Base-by-base conservation (phyloP, 257 asterid genomes). In the Haberlea rhodopensis region DNA sequence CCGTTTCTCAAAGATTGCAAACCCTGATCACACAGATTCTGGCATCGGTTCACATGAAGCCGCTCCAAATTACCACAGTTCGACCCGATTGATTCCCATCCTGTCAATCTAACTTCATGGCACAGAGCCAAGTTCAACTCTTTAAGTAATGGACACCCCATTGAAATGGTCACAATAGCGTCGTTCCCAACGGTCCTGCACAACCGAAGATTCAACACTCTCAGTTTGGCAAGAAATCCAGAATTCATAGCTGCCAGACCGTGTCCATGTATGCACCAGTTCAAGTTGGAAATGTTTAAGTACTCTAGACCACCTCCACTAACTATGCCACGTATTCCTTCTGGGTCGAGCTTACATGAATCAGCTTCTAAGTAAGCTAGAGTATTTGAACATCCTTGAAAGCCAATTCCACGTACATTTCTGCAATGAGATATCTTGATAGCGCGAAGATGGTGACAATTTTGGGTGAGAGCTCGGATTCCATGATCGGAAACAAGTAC, bases 81-180 rank as follows among this genome's bases (percentile, higher is more conserved):
- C 1, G 60, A 25, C 37, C 85, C 88, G 0, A 89, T 78, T 22
- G 92, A 69, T 37, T 72, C 77, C 92, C 95, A 88, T 18, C 96
- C 94, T 0, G 58, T 59, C 8, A 68, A 22, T 26, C 59, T 66
- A 20, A 86, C 62, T 65, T 76, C 95, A 56, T 86, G 85, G 55
- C 96, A 88, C 28, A 78, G 34, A 11, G 92, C 85, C 72, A 88
- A 71, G 82, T 84, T 88, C 95, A 95, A 88, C 43, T 86, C 95
- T 34, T 75, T 65, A 3, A 86, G 84, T 32, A 77, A 34, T 0
- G 95, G 85, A 46, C 92, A 88, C 54, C 85, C 87, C 23, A 66
- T 69, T 0, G 94, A 73, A 2, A 89, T 82, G 20, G 78, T 74
- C 55, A 66, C 58, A 37, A 87, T 40, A 0, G 78, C 71, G 13